Evolutionary conservation across 2,329 filamentous ascomycete species (phyloP).

Genomic region (Arthrobotrys sphaeroides): DNA sequence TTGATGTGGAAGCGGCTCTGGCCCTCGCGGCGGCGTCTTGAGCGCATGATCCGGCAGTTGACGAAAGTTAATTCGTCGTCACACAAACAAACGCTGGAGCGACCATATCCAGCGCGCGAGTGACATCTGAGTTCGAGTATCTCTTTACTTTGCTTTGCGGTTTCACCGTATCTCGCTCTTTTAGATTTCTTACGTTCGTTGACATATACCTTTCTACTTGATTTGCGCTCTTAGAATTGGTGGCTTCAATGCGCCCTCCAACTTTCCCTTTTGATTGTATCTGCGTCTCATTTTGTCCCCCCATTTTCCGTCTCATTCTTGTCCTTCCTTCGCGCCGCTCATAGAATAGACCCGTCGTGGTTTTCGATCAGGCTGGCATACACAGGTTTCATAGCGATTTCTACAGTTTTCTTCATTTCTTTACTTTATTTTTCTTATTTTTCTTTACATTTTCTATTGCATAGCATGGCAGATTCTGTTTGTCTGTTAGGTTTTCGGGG

Average conservation of each 20-base stretch:
- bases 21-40: conserved; percentile 43
- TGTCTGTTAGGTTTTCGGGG: not conserved
- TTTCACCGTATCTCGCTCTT: not conserved
- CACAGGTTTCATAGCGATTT: conserved; percentile 2
- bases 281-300: too few relatives aligned
- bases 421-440: not conserved
- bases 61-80: conserved; percentile 22
- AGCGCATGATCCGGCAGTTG: conserved; percentile 11
- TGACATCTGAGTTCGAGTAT: conserved; percentile 14
- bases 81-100: conserved; percentile 27
- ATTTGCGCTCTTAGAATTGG: not conserved
- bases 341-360: conserved; percentile 10
- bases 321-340: conserved; percentile 34
- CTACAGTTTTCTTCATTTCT: too few relatives aligned
- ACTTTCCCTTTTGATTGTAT: not conserved
- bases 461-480: conserved; percentile 47
- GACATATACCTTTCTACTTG: not conserved
- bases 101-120: conserved; percentile 8
- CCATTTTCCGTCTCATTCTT: conserved; percentile 16
- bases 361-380: conserved; percentile 34
- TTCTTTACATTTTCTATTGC: conserved; percentile 20
- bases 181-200: conserved; percentile 3
- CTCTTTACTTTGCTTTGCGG: too few relatives aligned
- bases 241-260: not conserved
- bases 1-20: conserved; percentile 50